Percentiles rank a stretch among this genome's conserved stretches.
Evolutionary conservation across 805 yeast genomes (phyloP).

Genomic region (Tetrapisispora arboricola): DNA sequence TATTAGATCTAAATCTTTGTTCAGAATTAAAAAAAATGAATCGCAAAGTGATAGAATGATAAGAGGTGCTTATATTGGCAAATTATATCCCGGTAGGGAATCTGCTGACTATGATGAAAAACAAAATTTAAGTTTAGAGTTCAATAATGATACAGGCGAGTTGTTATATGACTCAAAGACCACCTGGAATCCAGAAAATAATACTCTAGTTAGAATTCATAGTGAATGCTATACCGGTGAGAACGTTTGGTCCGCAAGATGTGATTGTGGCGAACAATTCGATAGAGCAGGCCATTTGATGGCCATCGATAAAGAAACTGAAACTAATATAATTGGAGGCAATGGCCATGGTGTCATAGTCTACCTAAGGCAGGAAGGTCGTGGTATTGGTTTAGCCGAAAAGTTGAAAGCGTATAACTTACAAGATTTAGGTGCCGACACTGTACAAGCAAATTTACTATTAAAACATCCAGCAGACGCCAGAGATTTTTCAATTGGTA

Average conservation of each 20-base stretch:
- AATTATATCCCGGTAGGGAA: constrained; percentile 74
- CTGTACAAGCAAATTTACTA: constrained; percentile 89
- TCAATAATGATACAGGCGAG: constrained; percentile 33
- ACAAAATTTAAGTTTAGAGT: constrained; percentile 31
- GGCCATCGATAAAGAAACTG: constrained; percentile 30
- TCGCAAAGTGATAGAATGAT: constrained; percentile 92
- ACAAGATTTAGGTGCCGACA: constrained; percentile 97
- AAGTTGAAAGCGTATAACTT: constrained; percentile 92
- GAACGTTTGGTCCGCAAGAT: constrained; percentile 97
- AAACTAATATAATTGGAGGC: constrained; percentile 36
- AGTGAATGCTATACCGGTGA: constrained; percentile 98
- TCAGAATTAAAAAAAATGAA: constrained; percentile 39
- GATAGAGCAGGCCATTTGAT: constrained; percentile 94
- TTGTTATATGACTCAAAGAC: constrained; percentile 9
- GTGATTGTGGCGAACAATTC: constrained; percentile 98
- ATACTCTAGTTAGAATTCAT: constrained; percentile 75
- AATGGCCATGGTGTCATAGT: constrained; percentile 90
- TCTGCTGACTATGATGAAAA: constrained; percentile 53
- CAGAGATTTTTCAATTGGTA: constrained; percentile 87
- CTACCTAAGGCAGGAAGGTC: constrained; percentile 92
- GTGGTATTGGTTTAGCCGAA: constrained; percentile 98
- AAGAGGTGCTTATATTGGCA: constrained; percentile 95
- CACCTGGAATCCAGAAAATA: constrained; percentile 24
- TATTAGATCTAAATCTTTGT: constrained; percentile 68
- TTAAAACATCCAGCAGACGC: constrained; percentile 96